phyloP scores from a whole-genome alignment of 352 stramenopile species.

The Blastocystis sp. region DNA sequence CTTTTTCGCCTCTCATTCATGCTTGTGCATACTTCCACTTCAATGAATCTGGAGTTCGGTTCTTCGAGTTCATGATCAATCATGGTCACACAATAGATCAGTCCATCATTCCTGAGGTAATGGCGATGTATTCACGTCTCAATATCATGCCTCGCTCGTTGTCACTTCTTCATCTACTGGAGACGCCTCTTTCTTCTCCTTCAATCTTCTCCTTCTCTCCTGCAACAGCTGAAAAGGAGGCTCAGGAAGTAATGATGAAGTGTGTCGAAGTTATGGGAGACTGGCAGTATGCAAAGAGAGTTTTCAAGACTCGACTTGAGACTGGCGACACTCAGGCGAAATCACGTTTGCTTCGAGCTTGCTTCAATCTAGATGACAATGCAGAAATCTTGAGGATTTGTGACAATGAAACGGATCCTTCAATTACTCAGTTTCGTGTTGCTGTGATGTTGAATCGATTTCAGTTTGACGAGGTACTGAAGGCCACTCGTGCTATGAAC shows the following conservation, averaged over 20 bases:
- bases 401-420: neutral
- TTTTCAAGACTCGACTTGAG: neutral
- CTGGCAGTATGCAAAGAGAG: neutral
- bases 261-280: conserved; percentile 3
- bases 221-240: too few species aligned
- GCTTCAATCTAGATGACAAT: neutral
- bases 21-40: neutral
- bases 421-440: neutral
- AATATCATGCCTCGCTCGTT: neutral
- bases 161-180: neutral
- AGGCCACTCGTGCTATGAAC: neutral
- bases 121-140: neutral
- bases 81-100: neutral
- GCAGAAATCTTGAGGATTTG: neutral
- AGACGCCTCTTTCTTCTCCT: neutral
- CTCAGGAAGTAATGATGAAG: neutral
- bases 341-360: neutral
- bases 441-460: neutral
- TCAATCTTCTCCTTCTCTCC: neutral
- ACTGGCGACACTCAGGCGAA: neutral
- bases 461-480: neutral
- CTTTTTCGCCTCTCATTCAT: neutral
- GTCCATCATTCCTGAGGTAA: neutral
- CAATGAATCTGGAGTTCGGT: neutral
- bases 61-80: neutral